phyloP scores from a whole-genome alignment of 1,139 yeast genomes.

The Suhomyces bokatorum region DNA sequence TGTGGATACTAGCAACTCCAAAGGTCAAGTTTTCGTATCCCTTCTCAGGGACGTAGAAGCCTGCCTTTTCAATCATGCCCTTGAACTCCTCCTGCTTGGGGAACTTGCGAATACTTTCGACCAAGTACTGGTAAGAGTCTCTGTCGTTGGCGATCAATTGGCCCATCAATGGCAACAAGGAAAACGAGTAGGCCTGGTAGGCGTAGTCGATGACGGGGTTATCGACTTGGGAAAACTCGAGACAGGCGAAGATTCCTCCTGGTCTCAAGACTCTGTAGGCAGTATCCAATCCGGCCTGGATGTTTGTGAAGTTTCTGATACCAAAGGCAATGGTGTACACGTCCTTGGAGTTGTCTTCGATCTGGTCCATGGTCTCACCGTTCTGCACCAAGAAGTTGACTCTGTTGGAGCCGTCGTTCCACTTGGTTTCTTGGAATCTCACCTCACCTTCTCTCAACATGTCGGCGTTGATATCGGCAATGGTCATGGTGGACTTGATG shows the following conservation, averaged over 20 bases:
- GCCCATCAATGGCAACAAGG: slow-evolving; percentile 89
- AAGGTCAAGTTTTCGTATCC: slow-evolving; percentile 96
- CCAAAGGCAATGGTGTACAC: slow-evolving; percentile 97
- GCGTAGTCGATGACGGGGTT: slow-evolving; percentile 71
- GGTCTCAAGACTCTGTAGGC: slow-evolving; percentile 95
- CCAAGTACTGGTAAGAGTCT: slow-evolving; percentile 92
- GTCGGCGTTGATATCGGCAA: slow-evolving; percentile 93
- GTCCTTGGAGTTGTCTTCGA: slow-evolving; percentile 86
- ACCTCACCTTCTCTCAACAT: slow-evolving; percentile 92
- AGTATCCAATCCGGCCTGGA: slow-evolving; percentile 88
- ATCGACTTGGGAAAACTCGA: slow-evolving; percentile 91
- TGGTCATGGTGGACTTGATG: slow-evolving; percentile 74
- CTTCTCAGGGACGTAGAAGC: slow-evolving; percentile 79
- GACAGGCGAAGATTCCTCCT: slow-evolving; percentile 98
- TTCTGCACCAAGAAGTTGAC: slow-evolving; percentile 84
- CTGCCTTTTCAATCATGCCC: slow-evolving; percentile 90
- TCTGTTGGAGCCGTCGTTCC: slow-evolving; percentile 58
- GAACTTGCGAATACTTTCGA: slow-evolving; percentile 88
- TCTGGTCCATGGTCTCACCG: slow-evolving; percentile 84
- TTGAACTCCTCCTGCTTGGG: slow-evolving; percentile 92
- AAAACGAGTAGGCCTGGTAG: slow-evolving; percentile 87
- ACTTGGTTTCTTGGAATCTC: slow-evolving; percentile 57
- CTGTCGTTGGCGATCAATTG: slow-evolving; percentile 93
- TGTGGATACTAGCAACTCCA: slow-evolving; percentile 95
- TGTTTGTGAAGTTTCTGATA: slow-evolving; percentile 91